phyloP scores from a whole-genome alignment of 73 alveolate species.

The Diophrys appendiculata region DNA sequence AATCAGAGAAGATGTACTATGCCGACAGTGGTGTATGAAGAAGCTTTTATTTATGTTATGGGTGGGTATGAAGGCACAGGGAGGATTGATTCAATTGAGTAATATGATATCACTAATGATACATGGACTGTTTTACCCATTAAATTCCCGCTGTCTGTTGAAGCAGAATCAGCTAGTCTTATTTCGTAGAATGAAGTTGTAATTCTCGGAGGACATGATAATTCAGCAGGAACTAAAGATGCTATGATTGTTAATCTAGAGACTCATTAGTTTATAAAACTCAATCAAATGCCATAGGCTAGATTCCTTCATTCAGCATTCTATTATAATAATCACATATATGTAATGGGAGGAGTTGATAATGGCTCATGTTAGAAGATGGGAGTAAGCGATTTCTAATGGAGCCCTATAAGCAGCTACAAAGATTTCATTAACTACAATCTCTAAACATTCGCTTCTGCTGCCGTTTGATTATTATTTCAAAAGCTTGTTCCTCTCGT shows the following conservation, averaged over 20 bases:
- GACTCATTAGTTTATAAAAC: conserved; percentile 57
- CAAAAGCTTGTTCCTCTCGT: too few species aligned
- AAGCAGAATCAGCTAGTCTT: conserved; percentile 63
- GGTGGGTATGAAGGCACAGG: conserved; percentile 79
- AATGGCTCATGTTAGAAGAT: conserved; percentile 66
- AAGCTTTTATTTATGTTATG: conserved; percentile 59
- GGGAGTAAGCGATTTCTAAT: conserved; percentile 55
- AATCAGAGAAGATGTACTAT: conserved; percentile 66
- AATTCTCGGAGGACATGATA: conserved; percentile 73
- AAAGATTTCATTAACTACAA: conserved; percentile 55
- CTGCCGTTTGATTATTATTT: conserved; percentile 14
- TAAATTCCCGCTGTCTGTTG: conserved; percentile 69
- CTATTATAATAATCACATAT: conserved; percentile 37
- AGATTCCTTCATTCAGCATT: conserved; percentile 64
- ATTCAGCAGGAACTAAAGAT: conserved; percentile 72
- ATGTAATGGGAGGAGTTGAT: conserved; percentile 74
- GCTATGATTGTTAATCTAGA: conserved; percentile 72
- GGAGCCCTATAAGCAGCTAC: conserved; percentile 55
- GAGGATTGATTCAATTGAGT: conserved; percentile 67
- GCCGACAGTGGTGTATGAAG: conserved; percentile 70
- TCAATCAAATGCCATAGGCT: conserved; percentile 64
- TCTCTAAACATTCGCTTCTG: conserved; percentile 62
- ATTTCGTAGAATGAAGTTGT: conserved; percentile 65
- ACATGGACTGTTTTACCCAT: conserved; percentile 59
- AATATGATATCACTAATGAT: conserved; percentile 68